A percentile compares a stretch with the other conserved stretches of the same genome.
phyloP scores from a whole-genome alignment of 371 early-diverging fungal species.

The Chytridiales sp. region DNA sequence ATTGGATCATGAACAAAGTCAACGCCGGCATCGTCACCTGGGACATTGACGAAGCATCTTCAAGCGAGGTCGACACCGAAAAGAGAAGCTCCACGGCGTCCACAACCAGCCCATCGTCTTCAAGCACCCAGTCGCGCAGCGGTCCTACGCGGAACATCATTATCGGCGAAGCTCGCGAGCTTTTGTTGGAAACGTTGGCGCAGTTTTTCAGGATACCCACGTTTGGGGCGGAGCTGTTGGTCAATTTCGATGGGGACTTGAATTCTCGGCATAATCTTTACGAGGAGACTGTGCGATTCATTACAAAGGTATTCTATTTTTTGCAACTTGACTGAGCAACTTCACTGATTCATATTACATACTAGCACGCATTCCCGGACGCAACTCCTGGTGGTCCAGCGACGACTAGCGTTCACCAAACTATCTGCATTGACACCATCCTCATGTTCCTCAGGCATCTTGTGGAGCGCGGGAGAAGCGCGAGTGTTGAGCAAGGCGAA shows the following conservation, averaged over 20 bases:
- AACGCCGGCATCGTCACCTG: conserved; percentile 47
- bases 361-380: conserved; percentile 72
- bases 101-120: background rate
- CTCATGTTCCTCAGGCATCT: conserved; percentile 75
- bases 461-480: conserved; percentile 57
- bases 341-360: background rate
- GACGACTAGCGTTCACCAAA: conserved; percentile 54
- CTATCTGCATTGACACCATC: conserved; percentile 75
- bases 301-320: conserved; percentile 55
- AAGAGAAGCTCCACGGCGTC: background rate
- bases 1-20: conserved; percentile 67
- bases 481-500: background rate
- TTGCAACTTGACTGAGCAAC: conserved; percentile 45
- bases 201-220: conserved; percentile 54
- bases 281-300: conserved; percentile 80
- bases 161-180: conserved; percentile 76
- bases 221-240: conserved; percentile 85
- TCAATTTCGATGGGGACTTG: conserved; percentile 88
- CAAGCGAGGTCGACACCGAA: background rate
- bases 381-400: conserved; percentile 64
- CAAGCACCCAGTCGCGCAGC: background rate
- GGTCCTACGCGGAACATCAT: conserved; percentile 26
- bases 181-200: conserved; percentile 78
- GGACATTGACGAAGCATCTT: conserved; percentile 45
- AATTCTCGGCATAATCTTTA: conserved; percentile 73